Base-by-base conservation (phyloP, 1,139 yeast species). In the Taiozyma sp. region DNA sequence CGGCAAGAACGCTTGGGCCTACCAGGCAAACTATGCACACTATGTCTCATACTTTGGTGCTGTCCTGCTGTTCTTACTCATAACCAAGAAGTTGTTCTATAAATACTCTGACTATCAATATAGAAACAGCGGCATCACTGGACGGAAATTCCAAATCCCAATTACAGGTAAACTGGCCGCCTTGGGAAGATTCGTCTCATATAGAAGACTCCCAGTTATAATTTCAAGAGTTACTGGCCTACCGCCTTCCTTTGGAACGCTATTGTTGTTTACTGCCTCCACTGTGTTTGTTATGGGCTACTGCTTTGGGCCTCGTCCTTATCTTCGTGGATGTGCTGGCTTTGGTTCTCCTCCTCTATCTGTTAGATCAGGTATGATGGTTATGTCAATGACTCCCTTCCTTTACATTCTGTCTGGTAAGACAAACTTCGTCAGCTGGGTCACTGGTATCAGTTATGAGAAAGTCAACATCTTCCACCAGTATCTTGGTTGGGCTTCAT, bases 301-400 rank as follows among this genome's bases (percentile, higher is more conserved):
- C 60, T 66, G 76, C 29, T 72, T 74, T 49, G 60, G 67, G 28
- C 87, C 87, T 5, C 81, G 77, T 52, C 72, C 73, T 50, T 81
- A 80, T 77, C 79, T 78, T 59, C 67, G 87, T 56, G 79, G 70
- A 0, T 83, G 88, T 62, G 48, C 66, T 7, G 81, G 80, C 0
- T 81, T 82, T 65, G 88, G 87, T 1, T 72, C 84, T 1, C 84
- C 87, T n/a, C 87, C 87, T n/a, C 57, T 81, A 46, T 82, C 81
- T 0, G 75, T 79, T 1, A 65, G 85, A 49, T 70, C 83, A 1
- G 85, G 84, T 2, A 54, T 79, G 40, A 74, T 78, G 74, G 74
- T 81, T 5, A 69, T 76, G 28, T 83, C 84, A 0, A 67, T 80
- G 51, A 70, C 79, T 4, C 85, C 85, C 0, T 78, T 79, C 57